Conservation (phyloP, 164 flowering plant genomes). For the Amborella trichopoda region DNA sequence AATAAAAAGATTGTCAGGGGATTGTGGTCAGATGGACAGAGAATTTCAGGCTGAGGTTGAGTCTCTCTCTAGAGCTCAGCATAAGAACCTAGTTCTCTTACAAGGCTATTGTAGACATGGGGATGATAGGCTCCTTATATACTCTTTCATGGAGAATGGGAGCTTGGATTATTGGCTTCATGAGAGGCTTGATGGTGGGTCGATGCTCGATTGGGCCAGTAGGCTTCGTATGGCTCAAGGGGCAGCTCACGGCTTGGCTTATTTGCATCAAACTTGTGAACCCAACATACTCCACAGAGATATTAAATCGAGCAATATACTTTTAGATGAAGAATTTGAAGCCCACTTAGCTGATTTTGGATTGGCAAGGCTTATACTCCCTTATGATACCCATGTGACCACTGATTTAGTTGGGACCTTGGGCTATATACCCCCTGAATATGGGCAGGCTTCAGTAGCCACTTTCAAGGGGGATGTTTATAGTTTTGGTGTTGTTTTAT, state of each 20-base stretch:
- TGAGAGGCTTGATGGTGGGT: conserved; percentile 43
- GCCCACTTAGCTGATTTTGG: conserved; percentile 91
- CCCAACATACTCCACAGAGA: conserved; percentile 72
- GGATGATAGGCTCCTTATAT: conserved; percentile 51
- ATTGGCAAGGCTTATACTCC: conserved; percentile 56
- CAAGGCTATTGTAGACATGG: conserved; percentile 70
- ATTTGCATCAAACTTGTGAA: conserved; percentile 59
- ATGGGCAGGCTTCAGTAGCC: conserved; percentile 58
- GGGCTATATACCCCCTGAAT: conserved; percentile 86
- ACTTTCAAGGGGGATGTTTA: conserved; percentile 80
- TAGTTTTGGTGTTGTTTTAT: conserved; percentile 79
- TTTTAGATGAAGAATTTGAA: conserved; percentile 55
- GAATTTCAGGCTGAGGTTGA: conserved; percentile 80
- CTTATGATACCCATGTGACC: conserved; percentile 79
- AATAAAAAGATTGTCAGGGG: conserved; percentile 73
- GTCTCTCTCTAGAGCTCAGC: conserved; percentile 77
- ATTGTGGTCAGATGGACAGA: conserved; percentile 79
- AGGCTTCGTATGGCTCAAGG: conserved; percentile 67
- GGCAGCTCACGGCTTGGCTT: conserved; percentile 63
- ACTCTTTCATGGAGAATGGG: conserved; percentile 81
- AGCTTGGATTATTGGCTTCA: conserved; percentile 91
- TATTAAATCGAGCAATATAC: conserved; percentile 74
- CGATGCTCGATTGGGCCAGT: conserved; percentile 39
- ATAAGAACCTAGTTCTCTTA: conserved; percentile 73
- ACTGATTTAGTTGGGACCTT: conserved; percentile 82